phyloP scores from a whole-genome alignment of 106 monocot species.

The Phalaenopsis equestris region DNA sequence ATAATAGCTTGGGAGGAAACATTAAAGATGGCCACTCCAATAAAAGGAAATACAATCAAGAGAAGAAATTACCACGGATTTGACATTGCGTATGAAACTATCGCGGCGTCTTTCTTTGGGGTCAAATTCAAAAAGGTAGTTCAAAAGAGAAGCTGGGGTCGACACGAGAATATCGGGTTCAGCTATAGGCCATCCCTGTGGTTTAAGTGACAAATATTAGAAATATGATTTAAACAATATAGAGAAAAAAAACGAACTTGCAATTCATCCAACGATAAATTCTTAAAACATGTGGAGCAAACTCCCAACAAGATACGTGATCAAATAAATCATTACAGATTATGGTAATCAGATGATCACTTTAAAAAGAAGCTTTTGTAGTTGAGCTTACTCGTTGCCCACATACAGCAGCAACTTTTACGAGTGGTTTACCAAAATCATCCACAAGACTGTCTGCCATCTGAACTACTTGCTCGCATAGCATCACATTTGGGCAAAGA shows the following conservation, averaged over 20 bases:
- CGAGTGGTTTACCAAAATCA: constrained; percentile 52
- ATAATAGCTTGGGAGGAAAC: no score
- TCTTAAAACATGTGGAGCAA: background rate
- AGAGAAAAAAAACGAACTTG: background rate
- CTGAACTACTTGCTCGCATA: constrained; percentile 87
- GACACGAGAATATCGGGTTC: constrained; percentile 82
- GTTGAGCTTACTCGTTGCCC: constrained; percentile 59
- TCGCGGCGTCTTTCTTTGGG: constrained; percentile 56
- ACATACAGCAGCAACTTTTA: constrained; percentile 70
- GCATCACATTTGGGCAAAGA: constrained; percentile 96
- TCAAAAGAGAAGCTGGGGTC: constrained; percentile 94
- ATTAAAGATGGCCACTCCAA: no score
- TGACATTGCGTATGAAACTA: constrained; percentile 56
- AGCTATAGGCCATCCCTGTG: constrained; percentile 78
- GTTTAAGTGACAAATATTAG: background rate
- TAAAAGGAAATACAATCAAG: background rate
- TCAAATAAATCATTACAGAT: background rate
- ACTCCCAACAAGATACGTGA: constrained; percentile 1
- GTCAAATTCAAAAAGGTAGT: constrained; percentile 68
- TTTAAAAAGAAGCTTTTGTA: background rate
- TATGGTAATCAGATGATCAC: background rate
- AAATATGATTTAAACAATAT: background rate
- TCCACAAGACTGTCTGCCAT: constrained; percentile 69
- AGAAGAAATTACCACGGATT: constrained; percentile 60
- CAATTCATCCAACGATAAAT: background rate